phyloP scores from a whole-genome alignment of 2,329 filamentous ascomycete species.

The Exophiala phaeomuriformis region DNA sequence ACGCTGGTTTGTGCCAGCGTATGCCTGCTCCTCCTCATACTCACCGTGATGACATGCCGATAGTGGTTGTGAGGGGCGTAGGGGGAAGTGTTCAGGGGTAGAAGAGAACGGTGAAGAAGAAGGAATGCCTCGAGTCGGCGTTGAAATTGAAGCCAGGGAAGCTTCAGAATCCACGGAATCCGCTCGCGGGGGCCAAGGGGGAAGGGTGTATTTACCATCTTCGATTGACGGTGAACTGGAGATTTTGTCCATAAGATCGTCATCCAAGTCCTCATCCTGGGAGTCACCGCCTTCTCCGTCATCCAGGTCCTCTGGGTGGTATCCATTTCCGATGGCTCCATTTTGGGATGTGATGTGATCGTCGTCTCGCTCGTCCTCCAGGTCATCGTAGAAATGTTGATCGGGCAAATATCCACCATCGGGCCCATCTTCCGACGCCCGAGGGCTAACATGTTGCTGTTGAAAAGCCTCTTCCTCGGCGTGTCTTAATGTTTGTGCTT shows the following conservation, averaged over 20 bases:
- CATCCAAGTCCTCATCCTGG: conserved; percentile 63
- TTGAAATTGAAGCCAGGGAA: conserved; percentile 22
- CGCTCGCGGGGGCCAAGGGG: conserved; percentile 38
- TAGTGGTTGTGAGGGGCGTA: conserved; percentile 30
- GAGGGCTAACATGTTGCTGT: conserved; percentile 60
- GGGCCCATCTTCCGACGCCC: conserved; percentile 34
- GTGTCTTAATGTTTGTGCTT: conserved; percentile 75
- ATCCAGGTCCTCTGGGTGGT: conserved; percentile 30
- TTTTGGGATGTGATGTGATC: conserved; percentile 21
- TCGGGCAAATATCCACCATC: conserved; percentile 9
- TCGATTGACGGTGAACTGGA: conserved; percentile 98
- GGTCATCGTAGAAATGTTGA: conserved; percentile 35
- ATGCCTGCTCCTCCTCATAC: conserved; percentile 32
- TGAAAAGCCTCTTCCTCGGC: conserved; percentile 69
- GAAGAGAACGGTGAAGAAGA: conserved; percentile 30
- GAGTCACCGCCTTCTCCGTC: conserved; percentile 57
- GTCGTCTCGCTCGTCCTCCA: conserved; percentile 58
- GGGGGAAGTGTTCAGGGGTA: conserved; percentile 27
- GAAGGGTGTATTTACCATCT: conserved; percentile 75
- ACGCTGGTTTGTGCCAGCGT: conserved; percentile 3
- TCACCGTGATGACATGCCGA: conserved; percentile 42
- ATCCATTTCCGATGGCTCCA: conserved; percentile 17
- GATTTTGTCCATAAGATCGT: conserved; percentile 98
- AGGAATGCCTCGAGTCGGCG: conserved; percentile 25
- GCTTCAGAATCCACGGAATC: conserved; percentile 35